phyloP scores from a whole-genome alignment of 208 protist genomes.

The Herpetomonas samuelpessoai region DNA sequence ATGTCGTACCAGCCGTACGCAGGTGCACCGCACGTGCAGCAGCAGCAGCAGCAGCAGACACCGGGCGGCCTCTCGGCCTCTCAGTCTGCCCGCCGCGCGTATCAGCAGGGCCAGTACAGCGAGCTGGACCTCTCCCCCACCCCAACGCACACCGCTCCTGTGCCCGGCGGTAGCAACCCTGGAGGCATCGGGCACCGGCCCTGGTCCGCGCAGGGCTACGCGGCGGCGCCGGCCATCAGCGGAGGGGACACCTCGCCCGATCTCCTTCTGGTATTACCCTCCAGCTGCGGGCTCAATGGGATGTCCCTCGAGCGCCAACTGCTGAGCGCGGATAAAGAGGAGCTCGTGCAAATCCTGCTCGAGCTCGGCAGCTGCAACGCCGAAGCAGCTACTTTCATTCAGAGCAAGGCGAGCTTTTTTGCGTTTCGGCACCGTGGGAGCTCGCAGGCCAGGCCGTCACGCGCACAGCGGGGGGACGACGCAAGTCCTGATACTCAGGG shows the following conservation, averaged over 20 bases:
- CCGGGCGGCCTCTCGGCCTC: slow-evolving; percentile 21
- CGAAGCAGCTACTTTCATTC: slow-evolving; percentile 63
- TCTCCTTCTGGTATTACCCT: background rate
- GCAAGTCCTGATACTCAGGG: too few relatives aligned
- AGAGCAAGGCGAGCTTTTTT: slow-evolving; percentile 64
- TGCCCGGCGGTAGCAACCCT: slow-evolving; percentile 16
- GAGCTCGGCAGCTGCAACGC: slow-evolving; percentile 63
- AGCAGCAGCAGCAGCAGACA: slow-evolving; percentile 8
- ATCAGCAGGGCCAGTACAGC: background rate
- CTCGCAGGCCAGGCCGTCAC: too few relatives aligned
- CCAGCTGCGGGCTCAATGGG: slow-evolving; percentile 6
- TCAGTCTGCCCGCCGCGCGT: background rate
- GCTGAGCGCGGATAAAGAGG: slow-evolving; percentile 42
- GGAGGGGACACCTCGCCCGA: slow-evolving; percentile 2
- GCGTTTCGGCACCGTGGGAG: slow-evolving; percentile 29
- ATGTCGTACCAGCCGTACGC: too few relatives aligned
- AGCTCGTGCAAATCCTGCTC: slow-evolving; percentile 69
- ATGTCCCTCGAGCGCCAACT: slow-evolving; percentile 56
- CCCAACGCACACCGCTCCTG: too few relatives aligned
- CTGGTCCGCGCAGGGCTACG: background rate
- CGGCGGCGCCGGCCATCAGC: background rate
- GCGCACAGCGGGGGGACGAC: too few relatives aligned
- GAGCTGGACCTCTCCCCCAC: too few relatives aligned
- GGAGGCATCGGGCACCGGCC: slow-evolving; percentile 3
- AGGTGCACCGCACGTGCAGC: too few relatives aligned